Base-by-base conservation (phyloP, 2,329 filamentous ascomycete genomes). In the Claviceps spartinae region DNA sequence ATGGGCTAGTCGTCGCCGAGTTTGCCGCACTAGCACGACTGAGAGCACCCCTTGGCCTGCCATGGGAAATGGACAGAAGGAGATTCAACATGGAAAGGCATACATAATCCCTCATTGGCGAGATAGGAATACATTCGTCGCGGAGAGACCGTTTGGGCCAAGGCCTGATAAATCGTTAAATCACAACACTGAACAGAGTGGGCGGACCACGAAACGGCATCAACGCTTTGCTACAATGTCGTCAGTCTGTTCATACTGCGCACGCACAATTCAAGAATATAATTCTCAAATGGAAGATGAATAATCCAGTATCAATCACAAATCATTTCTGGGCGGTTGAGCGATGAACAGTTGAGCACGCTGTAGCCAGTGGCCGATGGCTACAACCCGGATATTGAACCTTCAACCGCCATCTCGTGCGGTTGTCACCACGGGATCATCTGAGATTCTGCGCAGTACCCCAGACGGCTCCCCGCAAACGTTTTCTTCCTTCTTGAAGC, bases 391-490 rank as follows among this genome's bases (percentile, higher is more conserved):
- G 42, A 44, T 13, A 24, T 24, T 20, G 20, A 44, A 14, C 42
- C 42, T 18, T 18, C 18, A 44, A 14, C 42, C 42, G 8, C 13
- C 20, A 44, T 44, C 20, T 44, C 42, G 42, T 24, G 11, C 42
- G 22, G 11, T 24, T 44, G 24, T 44, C 42, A 26, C 22, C 22
- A 44, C 20, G 4, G n/a, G 40, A n/a, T 14, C 22, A 41, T 26
- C 24, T 36, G 22, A 34, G 16, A 26, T 16, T n/a, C 11, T 18
- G 18, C 22, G 40, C 47, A 34, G 42, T 50, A 42, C 47, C 51
- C 47, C 51, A 49, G 51, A 53, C 51, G 51, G 51, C 43, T 44
- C 51, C 51, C 51, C 51, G 51, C 51, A 53, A 53, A 47, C 42
- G 43, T 47, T 50, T n/a, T 37, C 43, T 44, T 38, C 11, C 7